These are phyloP conservation scores for Metschnikowia cerradonensis DNA, from an alignment of 805 yeast species.

Conservation along the genomic window DNA sequence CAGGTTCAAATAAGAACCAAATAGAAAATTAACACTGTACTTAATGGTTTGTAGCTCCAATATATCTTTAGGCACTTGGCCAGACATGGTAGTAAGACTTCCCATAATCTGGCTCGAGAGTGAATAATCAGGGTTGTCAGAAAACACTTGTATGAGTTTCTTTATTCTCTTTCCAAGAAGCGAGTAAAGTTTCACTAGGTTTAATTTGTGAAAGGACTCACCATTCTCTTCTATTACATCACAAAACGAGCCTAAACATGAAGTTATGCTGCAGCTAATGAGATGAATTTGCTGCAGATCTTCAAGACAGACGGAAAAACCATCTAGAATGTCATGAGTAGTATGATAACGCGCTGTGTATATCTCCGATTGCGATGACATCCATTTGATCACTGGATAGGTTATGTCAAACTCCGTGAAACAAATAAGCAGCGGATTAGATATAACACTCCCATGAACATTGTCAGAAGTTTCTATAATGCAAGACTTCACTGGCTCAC, in stretches of 20 bases:
- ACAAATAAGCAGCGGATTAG: conserved; percentile 9
- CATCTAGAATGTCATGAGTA: conserved; percentile 12
- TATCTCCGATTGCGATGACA: conserved; percentile 4
- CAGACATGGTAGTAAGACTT: conserved; percentile 18
- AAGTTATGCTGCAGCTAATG: background rate
- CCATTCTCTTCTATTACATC: conserved; percentile 31
- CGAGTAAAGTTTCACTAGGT: conserved; percentile 32
- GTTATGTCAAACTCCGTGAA: conserved; percentile 11
- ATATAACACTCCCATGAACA: conserved; percentile 8
- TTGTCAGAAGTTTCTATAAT: conserved; percentile 7
- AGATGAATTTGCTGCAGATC: background rate
- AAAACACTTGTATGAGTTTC: conserved; percentile 29
- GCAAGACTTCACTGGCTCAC: conserved; percentile 17
- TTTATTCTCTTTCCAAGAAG: conserved; percentile 39
- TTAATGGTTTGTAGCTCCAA: conserved; percentile 33
- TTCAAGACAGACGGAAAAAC: conserved; percentile 3
- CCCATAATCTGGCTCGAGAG: conserved; percentile 18
- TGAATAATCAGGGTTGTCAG: conserved; percentile 11
- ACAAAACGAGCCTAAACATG: conserved; percentile 20
- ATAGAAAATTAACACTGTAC: conserved; percentile 45
- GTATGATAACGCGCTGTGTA: conserved; percentile 12
- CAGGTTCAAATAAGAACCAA: conserved; percentile 37
- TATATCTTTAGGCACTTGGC: conserved; percentile 31
- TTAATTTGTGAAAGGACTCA: conserved; percentile 39
- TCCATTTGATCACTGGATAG: conserved; percentile 9